Conservation (phyloP, 106 monocot species). For the Acorus gramineus region DNA sequence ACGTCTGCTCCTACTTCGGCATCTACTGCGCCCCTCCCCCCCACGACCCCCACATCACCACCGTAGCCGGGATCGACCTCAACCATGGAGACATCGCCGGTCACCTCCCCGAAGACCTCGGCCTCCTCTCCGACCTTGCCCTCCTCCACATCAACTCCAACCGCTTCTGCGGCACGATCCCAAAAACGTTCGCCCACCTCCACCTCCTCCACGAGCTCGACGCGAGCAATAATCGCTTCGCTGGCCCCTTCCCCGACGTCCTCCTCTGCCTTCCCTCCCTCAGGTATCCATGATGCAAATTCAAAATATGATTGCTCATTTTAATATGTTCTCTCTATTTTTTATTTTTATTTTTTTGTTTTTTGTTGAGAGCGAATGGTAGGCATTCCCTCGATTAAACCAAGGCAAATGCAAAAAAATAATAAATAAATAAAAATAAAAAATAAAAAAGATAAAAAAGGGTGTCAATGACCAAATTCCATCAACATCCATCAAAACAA, state of each 20-base stretch:
- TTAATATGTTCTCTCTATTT: too few species aligned
- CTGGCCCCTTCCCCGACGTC: constrained; percentile 26
- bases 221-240: constrained; percentile 28
- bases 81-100: constrained; percentile 34
- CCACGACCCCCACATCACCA: constrained; percentile 22
- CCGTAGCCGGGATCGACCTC: constrained; percentile 37
- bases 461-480: too few species aligned
- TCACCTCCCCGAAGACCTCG: constrained; percentile 14
- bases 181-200: neutral
- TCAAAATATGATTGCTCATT: too few species aligned
- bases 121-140: neutral
- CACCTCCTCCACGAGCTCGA: constrained; percentile 28
- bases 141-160: constrained; percentile 27
- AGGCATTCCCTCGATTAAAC: too few species aligned
- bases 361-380: too few species aligned
- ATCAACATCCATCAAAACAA: too few species aligned
- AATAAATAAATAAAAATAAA: too few species aligned
- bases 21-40: constrained; percentile 41
- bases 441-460: too few species aligned
- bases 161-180: constrained; percentile 10
- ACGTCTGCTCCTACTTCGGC: constrained; percentile 49
- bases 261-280: constrained; percentile 30
- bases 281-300: too few species aligned
- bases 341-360: too few species aligned
- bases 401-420: too few species aligned